Evolutionary conservation across 2,329 filamentous ascomycete genomes (phyloP).

Genomic region (Monascus ruber): DNA sequence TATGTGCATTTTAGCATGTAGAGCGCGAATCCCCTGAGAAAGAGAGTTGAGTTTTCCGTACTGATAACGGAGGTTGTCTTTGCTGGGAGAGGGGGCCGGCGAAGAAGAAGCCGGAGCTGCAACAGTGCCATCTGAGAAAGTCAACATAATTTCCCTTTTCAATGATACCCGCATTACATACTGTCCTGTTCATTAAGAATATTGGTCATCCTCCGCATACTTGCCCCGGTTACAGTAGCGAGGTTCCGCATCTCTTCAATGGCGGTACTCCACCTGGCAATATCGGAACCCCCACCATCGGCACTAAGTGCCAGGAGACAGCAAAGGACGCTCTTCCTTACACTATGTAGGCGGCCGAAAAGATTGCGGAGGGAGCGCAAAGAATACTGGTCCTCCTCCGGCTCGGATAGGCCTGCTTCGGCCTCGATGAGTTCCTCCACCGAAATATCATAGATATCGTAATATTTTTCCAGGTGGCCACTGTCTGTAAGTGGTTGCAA

Average conservation of each 20-base stretch:
- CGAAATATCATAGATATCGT: conserved; percentile 76
- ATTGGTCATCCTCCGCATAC: conserved; percentile 54
- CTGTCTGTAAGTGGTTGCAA: conserved; percentile 66
- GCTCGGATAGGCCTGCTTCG: conserved; percentile 51
- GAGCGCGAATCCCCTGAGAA: conserved; percentile 76
- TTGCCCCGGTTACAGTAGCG: conserved; percentile 48
- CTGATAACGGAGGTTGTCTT: conserved; percentile 75
- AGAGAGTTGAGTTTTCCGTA: conserved; percentile 79
- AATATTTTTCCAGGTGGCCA: conserved; percentile 79
- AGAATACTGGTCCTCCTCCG: conserved; percentile 67
- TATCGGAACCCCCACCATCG: conserved; percentile 64
- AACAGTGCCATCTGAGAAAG: conserved; percentile 6
- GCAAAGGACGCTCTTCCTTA: conserved; percentile 77
- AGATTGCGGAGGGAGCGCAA: conserved; percentile 69
- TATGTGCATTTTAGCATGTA: conserved; percentile 91
- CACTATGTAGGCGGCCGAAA: conserved; percentile 66
- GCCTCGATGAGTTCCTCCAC: conserved; percentile 61
- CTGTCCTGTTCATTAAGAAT: conserved; percentile 72
- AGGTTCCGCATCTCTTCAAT: conserved; percentile 62
- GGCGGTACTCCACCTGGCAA: conserved; percentile 65
- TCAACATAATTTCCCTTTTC: neutral
- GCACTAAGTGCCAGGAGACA: conserved; percentile 80
- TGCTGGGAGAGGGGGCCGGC: conserved; percentile 59
- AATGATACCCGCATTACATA: conserved; percentile 31
- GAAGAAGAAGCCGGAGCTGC: conserved; percentile 41